Percentiles rank a stretch among this genome's conserved stretches.
These are phyloP conservation scores for Pythium monospermum DNA, from an alignment of 352 stramenopile genomes.

Conservation along the genomic window DNA sequence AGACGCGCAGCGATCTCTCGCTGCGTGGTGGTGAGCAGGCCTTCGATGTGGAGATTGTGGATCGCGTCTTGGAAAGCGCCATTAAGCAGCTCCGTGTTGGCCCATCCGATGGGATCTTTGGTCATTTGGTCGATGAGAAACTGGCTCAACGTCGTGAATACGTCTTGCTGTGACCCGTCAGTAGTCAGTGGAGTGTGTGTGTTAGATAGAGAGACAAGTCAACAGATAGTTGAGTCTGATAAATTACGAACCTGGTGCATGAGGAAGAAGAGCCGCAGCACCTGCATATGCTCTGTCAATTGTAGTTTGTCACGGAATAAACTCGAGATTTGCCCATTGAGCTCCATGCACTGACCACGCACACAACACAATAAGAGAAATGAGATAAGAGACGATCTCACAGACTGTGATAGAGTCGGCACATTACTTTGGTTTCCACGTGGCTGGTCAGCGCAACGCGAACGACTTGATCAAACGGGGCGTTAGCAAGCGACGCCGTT, in stretches of 20 bases:
- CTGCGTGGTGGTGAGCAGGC: conserved; percentile 29
- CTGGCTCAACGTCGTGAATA: conserved; percentile 43
- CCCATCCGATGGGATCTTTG: conserved; percentile 48
- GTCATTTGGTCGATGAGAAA: conserved; percentile 52
- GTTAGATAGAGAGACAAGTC: background rate
- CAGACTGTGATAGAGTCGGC: background rate
- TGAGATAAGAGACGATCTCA: background rate
- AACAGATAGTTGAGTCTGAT: conserved; percentile 2
- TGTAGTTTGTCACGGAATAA: conserved; percentile 48
- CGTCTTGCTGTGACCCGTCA: conserved; percentile 48
- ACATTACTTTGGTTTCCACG: conserved; percentile 21
- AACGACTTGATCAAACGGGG: conserved; percentile 6
- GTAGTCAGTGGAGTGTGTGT: background rate
- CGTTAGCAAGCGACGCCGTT: background rate
- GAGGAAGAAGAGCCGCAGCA: conserved; percentile 56
- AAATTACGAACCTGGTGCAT: conserved; percentile 52
- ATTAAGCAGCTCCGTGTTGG: conserved; percentile 52
- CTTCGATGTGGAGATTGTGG: conserved; percentile 45
- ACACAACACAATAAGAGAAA: conserved; percentile 1
- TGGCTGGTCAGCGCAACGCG: conserved; percentile 4
- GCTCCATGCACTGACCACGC: conserved; percentile 30
- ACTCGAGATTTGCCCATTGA: conserved; percentile 45
- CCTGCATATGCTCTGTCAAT: conserved; percentile 46
- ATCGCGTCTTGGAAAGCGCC: conserved; percentile 43
- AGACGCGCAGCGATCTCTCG: conserved; percentile 39